Base-by-base conservation (phyloP, 164 flowering plant species). In the Umbilicus rupestris region DNA sequence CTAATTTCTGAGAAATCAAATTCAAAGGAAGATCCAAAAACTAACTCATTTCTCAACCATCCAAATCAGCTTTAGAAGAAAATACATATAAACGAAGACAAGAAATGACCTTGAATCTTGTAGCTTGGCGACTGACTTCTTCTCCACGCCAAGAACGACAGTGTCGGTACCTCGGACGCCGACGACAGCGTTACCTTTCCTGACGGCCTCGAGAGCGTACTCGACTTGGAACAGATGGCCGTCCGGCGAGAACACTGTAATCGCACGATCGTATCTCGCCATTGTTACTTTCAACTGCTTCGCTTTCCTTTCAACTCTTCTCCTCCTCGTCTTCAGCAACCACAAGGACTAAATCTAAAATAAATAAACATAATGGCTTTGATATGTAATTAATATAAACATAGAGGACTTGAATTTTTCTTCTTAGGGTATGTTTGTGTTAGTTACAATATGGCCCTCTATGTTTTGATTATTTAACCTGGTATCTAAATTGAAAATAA, bases 141-240 rank as follows among this genome's bases (percentile, higher is more conserved):
- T 94, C 82, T 94, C 98, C 71, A 94, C 97, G 52, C 95, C 98
- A 63, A 94, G 96, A 29, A 94, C 98, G 69, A 94, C 70, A 47
- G 78, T 79, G 69, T 94, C 97, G 68, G 89, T 76, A 65, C 98
- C 98, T 14, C 98, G 83, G 3, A 94, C 98, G 1, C 98, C 98
- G 62, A 94, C 97, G 81, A 91, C 98, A 59, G 97, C 98, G 81
- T 94, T 94, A 0, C 98, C 98, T 67, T 94, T 94, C 9, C 98
- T 88, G 5, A 94, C 97, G 72, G 98, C 97, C 70, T 94, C 98
- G 24, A 94, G 93, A 1, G 98, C 98, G 82, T 94, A 94, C 29
- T 94, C 98, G 7, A 91, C 97, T 59, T 94, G 98, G 60, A 94
- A 94, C 0, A 94, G 85, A 66, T 94, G 98, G 17, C 98, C 98